phyloP scores from a whole-genome alignment of 805 yeast genomes.

The Kodamaea restingae region DNA sequence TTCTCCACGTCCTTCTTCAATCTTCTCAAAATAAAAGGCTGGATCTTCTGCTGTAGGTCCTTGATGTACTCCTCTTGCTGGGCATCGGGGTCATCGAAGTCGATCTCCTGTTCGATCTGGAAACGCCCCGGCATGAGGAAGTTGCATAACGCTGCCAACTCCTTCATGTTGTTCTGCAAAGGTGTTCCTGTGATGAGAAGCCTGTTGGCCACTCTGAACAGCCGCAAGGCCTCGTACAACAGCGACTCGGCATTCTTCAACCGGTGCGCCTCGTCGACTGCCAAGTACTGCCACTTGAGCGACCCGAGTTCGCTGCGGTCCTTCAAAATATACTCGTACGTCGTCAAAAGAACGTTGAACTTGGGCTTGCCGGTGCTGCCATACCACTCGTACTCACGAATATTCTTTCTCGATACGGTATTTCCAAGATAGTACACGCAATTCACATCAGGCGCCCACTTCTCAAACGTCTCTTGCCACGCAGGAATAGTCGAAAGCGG shows the following conservation, averaged over 20 bases:
- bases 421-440: conserved; percentile 93
- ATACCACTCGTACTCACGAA: conserved; percentile 83
- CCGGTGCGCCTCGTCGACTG: conserved; percentile 98
- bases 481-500: conserved; percentile 96
- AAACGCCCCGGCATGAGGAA: conserved; percentile 95
- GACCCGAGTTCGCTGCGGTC: conserved; percentile 78
- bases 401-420: conserved; percentile 73
- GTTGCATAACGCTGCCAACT: conserved; percentile 89
- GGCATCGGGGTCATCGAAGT: conserved; percentile 82
- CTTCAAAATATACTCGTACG: conserved; percentile 93
- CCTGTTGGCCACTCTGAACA: conserved; percentile 79
- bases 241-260: conserved; percentile 92
- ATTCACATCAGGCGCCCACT: conserved; percentile 96
- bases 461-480: conserved; percentile 98
- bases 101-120: conserved; percentile 88
- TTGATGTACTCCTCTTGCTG: conserved; percentile 88
- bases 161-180: conserved; percentile 90
- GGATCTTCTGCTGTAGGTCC: conserved; percentile 75
- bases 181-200: conserved; percentile 97
- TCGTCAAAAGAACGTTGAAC: conserved; percentile 87
- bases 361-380: conserved; percentile 65
- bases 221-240: conserved; percentile 78
- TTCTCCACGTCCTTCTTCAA: conserved; percentile 97
- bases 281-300: conserved; percentile 91
- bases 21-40: conserved; percentile 90